Base-by-base conservation (phyloP, 352 stramenopile genomes). In the Globisporangium irregulare region DNA sequence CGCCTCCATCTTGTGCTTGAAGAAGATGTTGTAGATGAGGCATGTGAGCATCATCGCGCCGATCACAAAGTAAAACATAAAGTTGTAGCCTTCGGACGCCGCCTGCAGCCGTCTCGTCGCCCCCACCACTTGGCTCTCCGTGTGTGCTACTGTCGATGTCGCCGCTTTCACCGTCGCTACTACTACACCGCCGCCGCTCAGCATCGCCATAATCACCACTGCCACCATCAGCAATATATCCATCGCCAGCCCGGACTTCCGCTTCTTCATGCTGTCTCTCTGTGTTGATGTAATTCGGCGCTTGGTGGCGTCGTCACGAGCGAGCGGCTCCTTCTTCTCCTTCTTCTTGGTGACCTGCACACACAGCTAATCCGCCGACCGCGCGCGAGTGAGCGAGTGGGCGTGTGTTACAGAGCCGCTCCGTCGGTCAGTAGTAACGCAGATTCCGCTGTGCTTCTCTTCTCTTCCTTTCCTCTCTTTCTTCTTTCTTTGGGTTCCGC, bases 31-130 rank as follows among this genome's bases (percentile, higher is more conserved):
- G 82, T 95, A 95, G 56, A 95, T 84, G 12, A 93, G 71, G 60
- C 87, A 93, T 67, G 85, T 92, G 64, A 95, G 75, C 82, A 95
- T 90, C 86, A 95, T 93, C 60, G 86, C 85, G 73, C 83, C 82
- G 72, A 95, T 92, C 24, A 93, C 80, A 54, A 93, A 91, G 80
- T 95, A 95, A 56, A 95, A 95, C 83, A 93, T 92, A 54, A 95
- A 93, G 73, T 92, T 95, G 76, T 92, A 93, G 74, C 81, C 81
- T 56, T 89, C 81, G 4, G 82, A 89, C n/a, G 80, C 67, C 22
- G 74, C 69, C 15, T 59, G 62, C 12, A 87, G 72, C 15, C 79
- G 72, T 22, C 67, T 67, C 51, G 36, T 65, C 32, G 72, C 18
- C 56, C n/a, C 56, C 38, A 41, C 25, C 63, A 2, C 55, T 36